Base-by-base conservation (phyloP, 805 yeast species). In the Saturnispora zaruensis region DNA sequence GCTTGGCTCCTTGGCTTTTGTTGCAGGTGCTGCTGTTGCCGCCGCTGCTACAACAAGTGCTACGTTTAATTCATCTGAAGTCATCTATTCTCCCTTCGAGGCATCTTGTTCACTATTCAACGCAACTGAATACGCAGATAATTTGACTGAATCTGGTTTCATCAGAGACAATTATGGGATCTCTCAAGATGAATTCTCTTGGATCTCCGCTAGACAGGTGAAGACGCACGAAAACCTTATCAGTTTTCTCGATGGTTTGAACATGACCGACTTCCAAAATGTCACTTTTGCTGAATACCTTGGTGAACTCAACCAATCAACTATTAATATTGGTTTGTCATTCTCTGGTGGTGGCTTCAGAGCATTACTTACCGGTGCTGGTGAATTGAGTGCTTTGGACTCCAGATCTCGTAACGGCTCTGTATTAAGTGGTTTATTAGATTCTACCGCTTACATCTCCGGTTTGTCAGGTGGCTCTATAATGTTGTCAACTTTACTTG, bases 291-390 rank as follows among this genome's bases (percentile, higher is more conserved):
- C 51, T 20, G 49, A 57, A 28, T 62, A 57, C 36, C 62, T 72
- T 24, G 63, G 65, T 26, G 53, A 60, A 3, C 59, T 69, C 37
- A 60, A 67, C 53, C 59, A 63, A 20, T 42, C 52, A 42, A 51
- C 73, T n/a, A 66, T 76, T 53, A 70, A 70, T 41, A 66, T 83
- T 44, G 87, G 80, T 24, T 55, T 76, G 32, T 81, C 88, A 3
- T 77, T 81, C 53, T 76, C 88, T 14, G 96, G 95, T 37, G 96
- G 96, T 58, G 93, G 95, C 3, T 86, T 83, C 63, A 75, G 96
- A 54, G 93, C 96, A 36, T 82, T 87, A 84, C 66, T 87, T 44
- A 67, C 74, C 42, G 95, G 95, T 16, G 95, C 95, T 6, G 96
- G 96, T 32, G 79, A 79, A 63, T 60, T 87, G n/a, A 70, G 86